phyloP scores from a whole-genome alignment of 73 alveolate genomes.

The Paramecium biaurelia region DNA sequence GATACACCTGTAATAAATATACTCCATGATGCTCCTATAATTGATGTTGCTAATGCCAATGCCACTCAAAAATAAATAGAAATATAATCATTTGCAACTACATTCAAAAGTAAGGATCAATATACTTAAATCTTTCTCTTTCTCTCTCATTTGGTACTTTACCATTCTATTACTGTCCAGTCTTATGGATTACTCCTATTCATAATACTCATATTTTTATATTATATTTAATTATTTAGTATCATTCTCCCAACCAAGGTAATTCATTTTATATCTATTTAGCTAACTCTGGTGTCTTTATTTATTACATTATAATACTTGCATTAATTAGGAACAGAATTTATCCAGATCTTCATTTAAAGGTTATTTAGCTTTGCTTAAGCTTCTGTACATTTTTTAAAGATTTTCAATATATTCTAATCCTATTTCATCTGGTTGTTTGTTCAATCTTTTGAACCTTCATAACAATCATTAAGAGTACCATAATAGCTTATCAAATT shows the following conservation, averaged over 20 bases:
- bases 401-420: constrained; percentile 28
- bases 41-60: constrained; percentile 91
- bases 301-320: neutral
- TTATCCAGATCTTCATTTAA: neutral
- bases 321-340: neutral
- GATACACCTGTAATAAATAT: constrained; percentile 97
- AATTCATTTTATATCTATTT: neutral
- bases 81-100: neutral
- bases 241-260: neutral
- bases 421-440: neutral
- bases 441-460: constrained; percentile 19
- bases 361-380: neutral
- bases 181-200: constrained; percentile 32
- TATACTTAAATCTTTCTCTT: neutral
- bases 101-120: constrained; percentile 23
- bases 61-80: constrained; percentile 88
- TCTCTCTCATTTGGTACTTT: neutral
- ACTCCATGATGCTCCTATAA: constrained; percentile 98
- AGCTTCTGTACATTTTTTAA: neutral
- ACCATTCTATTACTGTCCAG: neutral
- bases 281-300: constrained; percentile 25
- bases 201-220: neutral
- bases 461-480: neutral
- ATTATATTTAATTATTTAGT: constrained; percentile 13
- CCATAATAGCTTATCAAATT: constrained; percentile 29